Percentiles rank a stretch among this genome's conserved stretches.
Conservation (phyloP, 2,329 filamentous ascomycete genomes). For the Ophiostoma pallidulum region DNA sequence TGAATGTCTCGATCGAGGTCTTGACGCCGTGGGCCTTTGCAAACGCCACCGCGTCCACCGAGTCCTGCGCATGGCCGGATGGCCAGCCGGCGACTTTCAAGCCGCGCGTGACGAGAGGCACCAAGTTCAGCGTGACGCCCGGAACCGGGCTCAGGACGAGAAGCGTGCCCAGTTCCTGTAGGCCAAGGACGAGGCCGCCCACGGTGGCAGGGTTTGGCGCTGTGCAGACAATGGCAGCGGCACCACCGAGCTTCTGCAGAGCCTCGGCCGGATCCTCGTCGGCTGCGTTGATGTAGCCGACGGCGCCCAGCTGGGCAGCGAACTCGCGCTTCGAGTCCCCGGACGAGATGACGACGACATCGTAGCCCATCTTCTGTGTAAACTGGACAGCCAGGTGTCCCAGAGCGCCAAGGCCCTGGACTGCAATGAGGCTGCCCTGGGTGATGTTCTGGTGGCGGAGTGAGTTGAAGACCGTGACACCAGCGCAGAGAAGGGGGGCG, state of each 20-base stretch:
- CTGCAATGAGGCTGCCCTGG: slow-evolving; percentile 43
- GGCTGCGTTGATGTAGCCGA: slow-evolving; percentile 50
- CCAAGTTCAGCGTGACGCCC: slow-evolving; percentile 34
- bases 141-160: slow-evolving; percentile 48
- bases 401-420: slow-evolving; percentile 65
- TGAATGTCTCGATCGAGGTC: slow-evolving; percentile 57
- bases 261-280: slow-evolving; percentile 38
- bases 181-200: slow-evolving; percentile 40
- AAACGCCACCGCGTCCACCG: slow-evolving; percentile 58
- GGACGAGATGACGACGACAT: slow-evolving; percentile 55
- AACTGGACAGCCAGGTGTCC: slow-evolving; percentile 73
- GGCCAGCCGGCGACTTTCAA: slow-evolving; percentile 55
- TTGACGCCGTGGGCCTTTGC: slow-evolving; percentile 50
- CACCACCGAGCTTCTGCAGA: slow-evolving; percentile 45
- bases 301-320: slow-evolving; percentile 51
- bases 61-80: slow-evolving; percentile 52
- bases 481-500: slow-evolving; percentile 55
- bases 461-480: slow-evolving; percentile 54
- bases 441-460: slow-evolving; percentile 45
- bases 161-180: slow-evolving; percentile 47
- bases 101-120: slow-evolving; percentile 37
- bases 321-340: slow-evolving; percentile 60
- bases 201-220: slow-evolving; percentile 51
- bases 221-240: slow-evolving; percentile 51
- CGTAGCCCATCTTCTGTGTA: slow-evolving; percentile 65